These are phyloP conservation scores for Neurospora pannonica DNA, from an alignment of 495 filamentous ascomycete genomes.

Conservation along the genomic window DNA sequence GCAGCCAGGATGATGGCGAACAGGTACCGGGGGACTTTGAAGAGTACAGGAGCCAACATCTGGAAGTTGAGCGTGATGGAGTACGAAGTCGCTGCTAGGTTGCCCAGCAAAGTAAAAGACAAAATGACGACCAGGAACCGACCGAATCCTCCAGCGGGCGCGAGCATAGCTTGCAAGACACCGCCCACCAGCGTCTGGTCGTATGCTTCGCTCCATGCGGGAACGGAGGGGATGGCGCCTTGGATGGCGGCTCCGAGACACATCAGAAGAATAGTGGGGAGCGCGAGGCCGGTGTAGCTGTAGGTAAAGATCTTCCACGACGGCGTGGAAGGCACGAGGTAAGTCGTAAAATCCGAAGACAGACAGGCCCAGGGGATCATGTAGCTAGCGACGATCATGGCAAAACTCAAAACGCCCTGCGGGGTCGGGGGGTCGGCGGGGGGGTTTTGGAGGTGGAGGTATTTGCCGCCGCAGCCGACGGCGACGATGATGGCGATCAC, in stretches of 20 bases:
- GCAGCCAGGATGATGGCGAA: slow-evolving; percentile 41
- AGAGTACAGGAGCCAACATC: slow-evolving; percentile 38
- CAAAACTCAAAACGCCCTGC: slow-evolving; percentile 25
- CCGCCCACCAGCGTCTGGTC: slow-evolving; percentile 39
- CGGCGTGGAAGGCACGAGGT: slow-evolving; percentile 36
- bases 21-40: slow-evolving; percentile 41
- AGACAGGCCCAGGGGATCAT: slow-evolving; percentile 39
- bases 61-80: slow-evolving; percentile 50
- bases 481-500: slow-evolving; percentile 38
- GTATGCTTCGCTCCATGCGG: slow-evolving; percentile 39
- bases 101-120: slow-evolving; percentile 42
- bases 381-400: slow-evolving; percentile 36
- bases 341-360: slow-evolving; percentile 40
- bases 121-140: slow-evolving; percentile 47
- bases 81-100: slow-evolving; percentile 39
- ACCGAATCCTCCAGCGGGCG: slow-evolving; percentile 43
- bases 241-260: slow-evolving; percentile 45
- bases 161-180: slow-evolving; percentile 45
- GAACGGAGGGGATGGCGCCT: slow-evolving; percentile 31
- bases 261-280: slow-evolving; percentile 44
- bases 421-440: slow-evolving; percentile 18
- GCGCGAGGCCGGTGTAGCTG: slow-evolving; percentile 35
- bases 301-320: slow-evolving; percentile 37
- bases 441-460: slow-evolving; percentile 21
- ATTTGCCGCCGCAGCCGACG: slow-evolving; percentile 21